These are phyloP conservation scores for Coemansia sp. DNA, from an alignment of 192 early-diverging fungal species.

Conservation along the genomic window DNA sequence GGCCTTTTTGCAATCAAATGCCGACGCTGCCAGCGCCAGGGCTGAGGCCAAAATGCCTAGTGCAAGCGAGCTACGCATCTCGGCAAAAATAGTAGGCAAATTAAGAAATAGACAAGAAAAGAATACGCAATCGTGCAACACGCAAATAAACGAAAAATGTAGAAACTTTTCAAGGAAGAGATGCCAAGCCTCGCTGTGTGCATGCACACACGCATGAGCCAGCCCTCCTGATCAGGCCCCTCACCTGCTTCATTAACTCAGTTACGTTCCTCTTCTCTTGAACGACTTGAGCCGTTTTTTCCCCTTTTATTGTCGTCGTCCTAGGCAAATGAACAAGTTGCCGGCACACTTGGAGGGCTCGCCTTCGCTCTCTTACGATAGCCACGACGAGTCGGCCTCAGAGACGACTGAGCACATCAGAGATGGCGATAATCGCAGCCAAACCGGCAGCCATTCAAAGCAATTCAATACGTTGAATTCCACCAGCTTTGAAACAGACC, in stretches of 20 bases:
- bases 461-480: not conserved
- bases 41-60: conserved; percentile 8
- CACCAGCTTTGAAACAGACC: conserved; percentile 45
- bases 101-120: not conserved
- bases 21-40: not conserved
- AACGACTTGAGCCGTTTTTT: not conserved
- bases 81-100: not conserved
- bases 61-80: conserved; percentile 7
- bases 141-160: not conserved
- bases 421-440: conserved; percentile 2
- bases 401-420: not conserved
- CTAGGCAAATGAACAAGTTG: conserved; percentile 1
- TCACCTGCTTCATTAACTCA: not conserved
- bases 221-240: not conserved
- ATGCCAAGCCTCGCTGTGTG: not conserved
- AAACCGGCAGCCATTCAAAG: not conserved
- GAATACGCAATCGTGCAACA: not conserved
- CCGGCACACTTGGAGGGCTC: not conserved
- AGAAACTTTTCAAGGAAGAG: not conserved
- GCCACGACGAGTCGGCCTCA: conserved; percentile 11
- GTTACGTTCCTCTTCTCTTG: not conserved
- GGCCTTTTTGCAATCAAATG: conserved; percentile 48
- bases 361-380: conserved; percentile 12
- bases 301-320: not conserved
- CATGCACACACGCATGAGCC: not conserved